Evolutionary conservation across 2,329 filamentous ascomycete genomes (phyloP).

Genomic region (Neofusicoccum laricinum): DNA sequence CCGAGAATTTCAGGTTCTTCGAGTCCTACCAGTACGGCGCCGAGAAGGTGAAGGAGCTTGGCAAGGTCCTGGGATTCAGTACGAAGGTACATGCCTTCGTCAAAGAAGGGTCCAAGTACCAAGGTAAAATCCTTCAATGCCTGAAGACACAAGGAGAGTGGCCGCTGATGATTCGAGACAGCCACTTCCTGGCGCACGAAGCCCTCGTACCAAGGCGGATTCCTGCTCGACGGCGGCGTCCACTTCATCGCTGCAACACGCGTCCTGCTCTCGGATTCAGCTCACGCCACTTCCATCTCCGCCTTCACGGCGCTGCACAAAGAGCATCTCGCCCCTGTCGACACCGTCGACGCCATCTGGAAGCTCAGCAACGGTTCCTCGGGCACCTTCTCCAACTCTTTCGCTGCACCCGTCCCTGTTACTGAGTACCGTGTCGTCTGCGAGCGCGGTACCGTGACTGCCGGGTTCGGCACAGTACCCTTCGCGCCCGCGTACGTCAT

Average conservation of each 20-base stretch:
- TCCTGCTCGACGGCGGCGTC: constrained; percentile 72
- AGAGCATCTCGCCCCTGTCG: constrained; percentile 60
- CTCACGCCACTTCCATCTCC: constrained; percentile 45
- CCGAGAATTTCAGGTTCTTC: constrained; percentile 71
- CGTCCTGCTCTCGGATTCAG: constrained; percentile 48
- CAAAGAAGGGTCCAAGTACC: constrained; percentile 53
- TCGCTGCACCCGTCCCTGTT: constrained; percentile 54
- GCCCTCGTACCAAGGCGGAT: constrained; percentile 71
- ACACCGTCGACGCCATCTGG: constrained; percentile 58
- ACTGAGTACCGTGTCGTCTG: constrained; percentile 58
- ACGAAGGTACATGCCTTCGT: constrained; percentile 47
- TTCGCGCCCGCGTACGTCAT: constrained; percentile 25
- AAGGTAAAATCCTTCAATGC: constrained; percentile 18
- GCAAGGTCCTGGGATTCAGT: constrained; percentile 55
- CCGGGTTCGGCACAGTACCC: constrained; percentile 40
- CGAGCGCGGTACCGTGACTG: constrained; percentile 55
- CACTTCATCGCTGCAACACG: constrained; percentile 66
- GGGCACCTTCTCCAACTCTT: constrained; percentile 58
- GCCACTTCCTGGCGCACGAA: constrained; percentile 63
- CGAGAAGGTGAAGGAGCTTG: constrained; percentile 50
- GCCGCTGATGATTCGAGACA: constrained; percentile 6
- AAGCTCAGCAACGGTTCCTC: constrained; percentile 53
- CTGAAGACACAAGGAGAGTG: no score
- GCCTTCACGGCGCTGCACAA: constrained; percentile 57
- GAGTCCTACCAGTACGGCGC: constrained; percentile 54